A percentile compares a stretch with the other conserved stretches of the same genome.
Evolutionary conservation across 306 rosid genomes (phyloP).

Genomic region (Cucurbita maxima): DNA sequence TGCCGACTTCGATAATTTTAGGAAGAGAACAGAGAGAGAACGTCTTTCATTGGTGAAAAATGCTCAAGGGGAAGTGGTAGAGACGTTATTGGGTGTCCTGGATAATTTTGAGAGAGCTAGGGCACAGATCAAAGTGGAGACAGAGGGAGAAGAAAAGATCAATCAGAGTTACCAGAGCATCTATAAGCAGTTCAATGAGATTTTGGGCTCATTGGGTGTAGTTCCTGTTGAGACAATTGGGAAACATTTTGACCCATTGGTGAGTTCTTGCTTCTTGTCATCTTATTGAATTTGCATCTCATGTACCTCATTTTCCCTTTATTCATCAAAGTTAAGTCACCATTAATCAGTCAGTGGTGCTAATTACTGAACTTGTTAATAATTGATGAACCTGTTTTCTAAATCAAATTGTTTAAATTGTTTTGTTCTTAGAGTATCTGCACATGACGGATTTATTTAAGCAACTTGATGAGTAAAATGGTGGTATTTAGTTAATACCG

Average conservation of each 20-base stretch:
- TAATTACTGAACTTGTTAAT: neutral
- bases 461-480: neutral
- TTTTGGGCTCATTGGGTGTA: slow-evolving; percentile 64
- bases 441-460: neutral
- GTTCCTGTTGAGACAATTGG: slow-evolving; percentile 74
- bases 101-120: slow-evolving; percentile 98
- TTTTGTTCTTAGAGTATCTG: neutral
- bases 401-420: neutral
- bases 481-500: neutral
- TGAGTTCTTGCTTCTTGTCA: slow-evolving; percentile 28
- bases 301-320: neutral
- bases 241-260: slow-evolving; percentile 82
- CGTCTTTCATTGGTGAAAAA: slow-evolving; percentile 66
- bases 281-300: neutral
- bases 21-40: slow-evolving; percentile 92
- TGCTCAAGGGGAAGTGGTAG: slow-evolving; percentile 89
- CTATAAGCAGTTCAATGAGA: slow-evolving; percentile 70
- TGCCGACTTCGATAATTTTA: slow-evolving; percentile 92
- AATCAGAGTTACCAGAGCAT: slow-evolving; percentile 87
- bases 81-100: slow-evolving; percentile 58
- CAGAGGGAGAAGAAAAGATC: slow-evolving; percentile 84
- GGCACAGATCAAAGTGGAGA: slow-evolving; percentile 73
- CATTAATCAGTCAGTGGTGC: neutral
- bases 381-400: neutral
- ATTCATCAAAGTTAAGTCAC: neutral